Conservation (phyloP, 441 rosid genomes). For the Gossypium davidsonii region DNA sequence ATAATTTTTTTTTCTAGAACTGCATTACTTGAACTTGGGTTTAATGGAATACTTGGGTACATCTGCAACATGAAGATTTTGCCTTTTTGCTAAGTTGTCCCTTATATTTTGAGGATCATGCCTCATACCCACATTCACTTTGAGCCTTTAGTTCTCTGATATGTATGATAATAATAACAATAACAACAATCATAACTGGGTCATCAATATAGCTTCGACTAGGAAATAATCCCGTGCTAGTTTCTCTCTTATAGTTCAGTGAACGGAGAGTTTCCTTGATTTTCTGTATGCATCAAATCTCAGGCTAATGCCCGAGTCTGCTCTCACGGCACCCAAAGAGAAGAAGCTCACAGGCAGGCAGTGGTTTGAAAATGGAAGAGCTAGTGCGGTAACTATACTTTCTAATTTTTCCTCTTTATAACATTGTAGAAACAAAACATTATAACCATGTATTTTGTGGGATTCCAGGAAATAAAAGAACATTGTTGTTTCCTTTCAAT, state of each 20-base stretch:
- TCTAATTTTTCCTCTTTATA: not conserved
- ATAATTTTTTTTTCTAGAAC: not conserved
- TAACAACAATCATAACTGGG: too few species aligned
- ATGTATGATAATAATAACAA: too few species aligned
- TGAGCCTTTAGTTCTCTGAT: not conserved
- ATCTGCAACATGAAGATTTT: not conserved
- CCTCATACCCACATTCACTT: not conserved
- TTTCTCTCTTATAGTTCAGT: not conserved
- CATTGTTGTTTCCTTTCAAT: not conserved
- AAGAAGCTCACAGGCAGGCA: conserved; percentile 85
- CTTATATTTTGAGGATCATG: not conserved
- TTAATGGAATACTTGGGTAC: not conserved
- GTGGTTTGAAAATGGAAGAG: conserved; percentile 92
- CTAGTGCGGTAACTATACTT: conserved; percentile 27
- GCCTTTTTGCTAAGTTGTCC: not conserved
- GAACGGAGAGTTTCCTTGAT: not conserved
- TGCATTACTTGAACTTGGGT: not conserved
- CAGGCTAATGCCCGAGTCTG: conserved; percentile 94
- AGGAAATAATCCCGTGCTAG: not conserved
- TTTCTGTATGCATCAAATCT: conserved; percentile 13
- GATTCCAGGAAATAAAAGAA: not conserved
- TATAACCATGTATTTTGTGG: not conserved
- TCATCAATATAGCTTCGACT: not conserved
- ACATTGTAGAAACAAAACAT: conserved; percentile 3
- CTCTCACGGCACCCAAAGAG: conserved; percentile 62